These are phyloP conservation scores for Tricholoma terreum DNA, from an alignment of 768 basidiomycete genomes.

Conservation along the genomic window DNA sequence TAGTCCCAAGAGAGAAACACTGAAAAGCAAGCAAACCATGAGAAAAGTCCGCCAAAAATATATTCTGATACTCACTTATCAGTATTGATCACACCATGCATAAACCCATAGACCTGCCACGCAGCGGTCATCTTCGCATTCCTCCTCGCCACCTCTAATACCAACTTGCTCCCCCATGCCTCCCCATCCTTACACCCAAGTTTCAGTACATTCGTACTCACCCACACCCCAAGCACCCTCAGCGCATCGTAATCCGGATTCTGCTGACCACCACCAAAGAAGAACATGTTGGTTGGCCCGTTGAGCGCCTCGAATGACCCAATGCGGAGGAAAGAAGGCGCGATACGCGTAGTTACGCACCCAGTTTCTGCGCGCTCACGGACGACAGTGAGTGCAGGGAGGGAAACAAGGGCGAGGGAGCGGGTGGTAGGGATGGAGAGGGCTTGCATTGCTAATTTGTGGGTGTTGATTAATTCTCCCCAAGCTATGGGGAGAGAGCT, in stretches of 20 bases:
- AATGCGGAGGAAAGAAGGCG: slow-evolving; percentile 89
- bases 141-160: slow-evolving; percentile 75
- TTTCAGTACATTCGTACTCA: slow-evolving; percentile 56
- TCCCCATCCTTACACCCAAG: slow-evolving; percentile 43
- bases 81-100: slow-evolving; percentile 97
- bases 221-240: slow-evolving; percentile 74
- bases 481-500: slow-evolving; percentile 8
- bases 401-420: slow-evolving; percentile 73
- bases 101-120: slow-evolving; percentile 94
- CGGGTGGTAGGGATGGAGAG: slow-evolving; percentile 87
- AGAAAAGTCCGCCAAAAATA: neutral
- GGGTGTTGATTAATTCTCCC: neutral
- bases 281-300: slow-evolving; percentile 58
- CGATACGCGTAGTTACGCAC: slow-evolving; percentile 74
- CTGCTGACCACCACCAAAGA: slow-evolving; percentile 79
- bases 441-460: slow-evolving; percentile 49
- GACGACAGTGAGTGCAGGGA: slow-evolving; percentile 68
- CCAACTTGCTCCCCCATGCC: slow-evolving; percentile 68
- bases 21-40: slow-evolving; percentile 24
- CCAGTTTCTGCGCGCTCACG: slow-evolving; percentile 75
- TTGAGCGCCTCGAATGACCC: slow-evolving; percentile 88
- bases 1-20: slow-evolving; percentile 70
- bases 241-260: slow-evolving; percentile 72
- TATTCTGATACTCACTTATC: slow-evolving; percentile 63
- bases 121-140: slow-evolving; percentile 92